Evolutionary conservation across 1,284 basidiomycete species (phyloP), one percentile per base, ranked within the genome.

Genomic region (Moniliophthora roreri): DNA sequence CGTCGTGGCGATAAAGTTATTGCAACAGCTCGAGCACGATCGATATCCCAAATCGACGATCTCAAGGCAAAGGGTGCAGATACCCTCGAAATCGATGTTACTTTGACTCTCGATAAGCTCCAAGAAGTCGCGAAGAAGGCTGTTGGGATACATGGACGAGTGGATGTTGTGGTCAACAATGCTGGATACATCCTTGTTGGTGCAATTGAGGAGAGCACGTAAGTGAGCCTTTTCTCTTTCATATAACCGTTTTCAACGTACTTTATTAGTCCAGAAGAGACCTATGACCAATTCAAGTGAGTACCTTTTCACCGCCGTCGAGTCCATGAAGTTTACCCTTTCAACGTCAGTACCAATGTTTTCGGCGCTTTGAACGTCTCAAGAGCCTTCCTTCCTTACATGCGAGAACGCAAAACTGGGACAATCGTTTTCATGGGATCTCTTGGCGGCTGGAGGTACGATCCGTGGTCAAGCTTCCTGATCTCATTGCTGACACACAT

Each of bases 1-100:
- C 70, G 62, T 50, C 62, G 69, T 37, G 76, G 75, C 13, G 76
- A 78, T 53, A 69, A 66, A 40, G 77, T 79, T 38, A 72, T 75
- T 35, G 71, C 71, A 5, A 69, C 71, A 2, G 60, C 58, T 7
- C 65, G 73, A 6, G 62, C 62, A 16, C 61, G 66, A 4, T 70
- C 69, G 3, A 48, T 72, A 9, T 39, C 59, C 16, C 66, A 69
- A 40, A 62, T 73, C 1, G 63, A 64, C 1, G 68, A 71, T 32
- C 61, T 69, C 20, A 63, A 66, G 51, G 54, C 56, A 4, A 55
- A 64, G 21, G 71, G 69, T 6, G 69, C 70, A n/a, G 66, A 67
- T 28, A 57, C 68, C 15, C 51, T 75, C 0, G 68, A 70, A 51
- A 61, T 75, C 3, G 72, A 74, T 54, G 69, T 73, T 0, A 70